Conservation (phyloP, 257 asterid species). For the Fraxinus excelsior region DNA sequence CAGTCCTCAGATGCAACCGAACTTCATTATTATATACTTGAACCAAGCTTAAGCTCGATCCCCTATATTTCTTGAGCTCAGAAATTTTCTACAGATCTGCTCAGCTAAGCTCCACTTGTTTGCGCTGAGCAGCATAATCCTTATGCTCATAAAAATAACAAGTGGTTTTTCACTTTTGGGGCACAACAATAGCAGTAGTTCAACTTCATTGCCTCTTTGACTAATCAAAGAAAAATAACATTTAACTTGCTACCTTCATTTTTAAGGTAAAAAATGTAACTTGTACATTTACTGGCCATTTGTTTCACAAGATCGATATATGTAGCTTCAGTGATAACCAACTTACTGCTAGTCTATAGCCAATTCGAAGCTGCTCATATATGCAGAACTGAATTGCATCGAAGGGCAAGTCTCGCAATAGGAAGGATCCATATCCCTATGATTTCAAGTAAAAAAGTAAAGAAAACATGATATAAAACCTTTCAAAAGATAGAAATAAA, state of each 20-base stretch:
- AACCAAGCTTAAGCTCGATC: background rate
- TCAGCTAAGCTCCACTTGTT: background rate
- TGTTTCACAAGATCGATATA: background rate
- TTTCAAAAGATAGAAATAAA: background rate
- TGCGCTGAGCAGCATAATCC: background rate
- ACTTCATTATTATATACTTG: background rate
- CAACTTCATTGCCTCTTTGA: background rate
- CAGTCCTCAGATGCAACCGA: background rate
- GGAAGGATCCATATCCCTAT: conserved; percentile 71
- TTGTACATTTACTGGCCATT: background rate
- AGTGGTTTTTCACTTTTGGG: too few relatives aligned
- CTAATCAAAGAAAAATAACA: background rate
- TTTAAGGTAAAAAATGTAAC: background rate
- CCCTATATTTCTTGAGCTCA: background rate
- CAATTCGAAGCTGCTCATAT: conserved; percentile 66
- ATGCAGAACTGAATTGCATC: conserved; percentile 76
- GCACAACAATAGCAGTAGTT: background rate
- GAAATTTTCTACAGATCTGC: background rate
- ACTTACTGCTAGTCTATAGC: conserved; percentile 71
- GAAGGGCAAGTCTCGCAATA: conserved; percentile 70
- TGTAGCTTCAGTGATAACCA: background rate
- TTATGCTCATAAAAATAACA: too few relatives aligned
- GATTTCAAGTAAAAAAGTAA: background rate
- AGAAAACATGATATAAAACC: background rate
- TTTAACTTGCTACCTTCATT: background rate